Evolutionary conservation across 306 rosid species (phyloP).

Genomic region (Begonia masoniana): DNA sequence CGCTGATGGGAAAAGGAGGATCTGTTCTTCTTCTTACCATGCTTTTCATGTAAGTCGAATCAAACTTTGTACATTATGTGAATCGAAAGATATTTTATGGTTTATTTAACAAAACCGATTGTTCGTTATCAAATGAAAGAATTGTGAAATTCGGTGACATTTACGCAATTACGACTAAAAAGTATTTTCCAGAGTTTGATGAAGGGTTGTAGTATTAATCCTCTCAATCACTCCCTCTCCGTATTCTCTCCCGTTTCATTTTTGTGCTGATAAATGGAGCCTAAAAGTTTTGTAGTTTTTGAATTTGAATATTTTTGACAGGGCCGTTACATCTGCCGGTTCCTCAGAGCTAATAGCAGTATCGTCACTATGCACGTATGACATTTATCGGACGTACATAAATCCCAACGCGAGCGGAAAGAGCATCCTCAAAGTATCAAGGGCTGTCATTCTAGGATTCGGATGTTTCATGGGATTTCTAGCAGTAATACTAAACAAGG

Average conservation of each 20-base stretch:
- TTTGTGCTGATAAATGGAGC: no score
- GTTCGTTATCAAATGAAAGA: no score
- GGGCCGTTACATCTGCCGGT: constrained; percentile 98
- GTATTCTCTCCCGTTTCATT: no score
- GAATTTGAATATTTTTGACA: constrained; percentile 10
- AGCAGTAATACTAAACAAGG: constrained; percentile 75
- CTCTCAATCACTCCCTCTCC: no score
- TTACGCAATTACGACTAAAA: no score
- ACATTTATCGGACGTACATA: constrained; percentile 73
- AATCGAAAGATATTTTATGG: no score
- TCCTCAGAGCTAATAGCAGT: constrained; percentile 83
- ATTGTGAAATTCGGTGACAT: no score
- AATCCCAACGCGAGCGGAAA: constrained; percentile 74
- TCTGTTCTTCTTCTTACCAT: constrained; percentile 81
- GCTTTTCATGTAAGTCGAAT: constrained; percentile 75
- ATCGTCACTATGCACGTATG: constrained; percentile 77
- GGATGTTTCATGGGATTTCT: constrained; percentile 81
- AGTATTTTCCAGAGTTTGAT: no score
- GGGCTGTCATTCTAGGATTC: constrained; percentile 48
- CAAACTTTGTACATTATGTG: not conserved
- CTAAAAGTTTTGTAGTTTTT: not conserved
- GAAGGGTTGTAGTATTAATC: no score
- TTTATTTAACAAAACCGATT: no score
- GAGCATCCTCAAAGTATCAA: constrained; percentile 62
- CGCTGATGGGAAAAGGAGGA: constrained; percentile 92